Conservation (phyloP, 2,329 filamentous ascomycete genomes). For the Pestalotiopsis sp. region DNA sequence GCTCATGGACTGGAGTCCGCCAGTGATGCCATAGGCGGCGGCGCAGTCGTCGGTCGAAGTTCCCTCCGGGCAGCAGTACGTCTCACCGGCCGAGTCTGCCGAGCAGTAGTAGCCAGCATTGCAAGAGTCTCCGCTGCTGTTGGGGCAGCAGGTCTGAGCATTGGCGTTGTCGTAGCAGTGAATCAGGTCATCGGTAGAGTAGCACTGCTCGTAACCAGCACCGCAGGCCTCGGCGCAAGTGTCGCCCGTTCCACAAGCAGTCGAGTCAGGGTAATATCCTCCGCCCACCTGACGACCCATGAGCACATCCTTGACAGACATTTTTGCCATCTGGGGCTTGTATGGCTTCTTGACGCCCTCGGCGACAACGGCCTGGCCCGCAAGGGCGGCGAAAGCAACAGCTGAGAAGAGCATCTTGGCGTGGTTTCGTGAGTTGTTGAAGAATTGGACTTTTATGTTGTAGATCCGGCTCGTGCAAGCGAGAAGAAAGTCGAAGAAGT, state of each 20-base stretch:
- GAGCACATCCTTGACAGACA: constrained; percentile 29
- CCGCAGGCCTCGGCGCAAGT: constrained; percentile 38
- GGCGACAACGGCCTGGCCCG: constrained; percentile 25
- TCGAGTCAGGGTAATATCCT: constrained; percentile 28
- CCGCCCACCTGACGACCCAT: constrained; percentile 25
- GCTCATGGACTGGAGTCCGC: constrained; percentile 50
- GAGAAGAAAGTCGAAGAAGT: not conserved
- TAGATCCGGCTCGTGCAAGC: not conserved
- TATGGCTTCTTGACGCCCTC: constrained; percentile 26
- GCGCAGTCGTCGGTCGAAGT: constrained; percentile 59
- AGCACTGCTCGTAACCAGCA: constrained; percentile 32
- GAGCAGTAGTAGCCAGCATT: constrained; percentile 65
- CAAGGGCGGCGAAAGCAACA: constrained; percentile 23
- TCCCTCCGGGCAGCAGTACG: constrained; percentile 63
- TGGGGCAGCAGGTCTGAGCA: constrained; percentile 60
- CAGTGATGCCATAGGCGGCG: constrained; percentile 48
- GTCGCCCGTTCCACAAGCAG: constrained; percentile 29
- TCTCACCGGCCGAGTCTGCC: constrained; percentile 50
- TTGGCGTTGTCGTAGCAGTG: constrained; percentile 61
- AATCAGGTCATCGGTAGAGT: constrained; percentile 43
- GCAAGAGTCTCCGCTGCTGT: constrained; percentile 62
- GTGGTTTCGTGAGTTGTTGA: not conserved
- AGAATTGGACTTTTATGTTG: not conserved
- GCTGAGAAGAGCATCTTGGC: constrained; percentile 27
- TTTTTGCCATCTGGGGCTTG: constrained; percentile 26